A percentile compares a stretch with the other conserved stretches of the same genome.
These are phyloP conservation scores for Diaporthe eres DNA, from an alignment of 2,329 filamentous ascomycete species.

Conservation along the genomic window DNA sequence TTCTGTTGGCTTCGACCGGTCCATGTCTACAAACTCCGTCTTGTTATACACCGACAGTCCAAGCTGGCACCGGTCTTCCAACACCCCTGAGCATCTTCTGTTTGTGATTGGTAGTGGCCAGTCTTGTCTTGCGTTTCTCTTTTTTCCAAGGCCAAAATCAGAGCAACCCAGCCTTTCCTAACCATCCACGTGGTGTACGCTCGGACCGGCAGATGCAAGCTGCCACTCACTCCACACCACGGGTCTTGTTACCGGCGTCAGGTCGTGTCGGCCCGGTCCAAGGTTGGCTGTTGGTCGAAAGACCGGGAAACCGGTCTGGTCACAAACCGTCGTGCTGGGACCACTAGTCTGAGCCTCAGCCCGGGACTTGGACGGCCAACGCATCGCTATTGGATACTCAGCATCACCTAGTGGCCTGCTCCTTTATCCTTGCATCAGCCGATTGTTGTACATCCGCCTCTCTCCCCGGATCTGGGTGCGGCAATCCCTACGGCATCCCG, in stretches of 20 bases:
- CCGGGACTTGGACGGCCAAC: neutral
- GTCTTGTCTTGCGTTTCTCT: neutral
- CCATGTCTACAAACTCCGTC: neutral
- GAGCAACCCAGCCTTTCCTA: neutral
- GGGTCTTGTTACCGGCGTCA: neutral
- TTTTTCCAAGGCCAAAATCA: neutral
- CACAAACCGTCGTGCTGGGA: neutral
- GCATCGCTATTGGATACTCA: neutral
- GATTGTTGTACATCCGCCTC: neutral
- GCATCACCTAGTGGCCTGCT: neutral
- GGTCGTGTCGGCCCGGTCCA: neutral
- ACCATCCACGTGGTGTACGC: neutral
- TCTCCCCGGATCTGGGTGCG: neutral
- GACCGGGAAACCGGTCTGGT: slow-evolving; percentile 2
- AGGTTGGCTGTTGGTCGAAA: neutral
- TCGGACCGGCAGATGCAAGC: neutral
- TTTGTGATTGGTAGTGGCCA: neutral
- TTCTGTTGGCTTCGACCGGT: neutral
- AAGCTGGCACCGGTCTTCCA: neutral
- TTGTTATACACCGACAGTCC: neutral
- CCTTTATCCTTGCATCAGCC: neutral
- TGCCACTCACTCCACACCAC: neutral
- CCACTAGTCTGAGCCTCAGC: slow-evolving; percentile 1
- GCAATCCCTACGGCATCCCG: neutral
- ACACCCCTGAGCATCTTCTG: neutral